Base-by-base conservation (phyloP, 2,329 filamentous ascomycete species). In the Graphilbum sp. region DNA sequence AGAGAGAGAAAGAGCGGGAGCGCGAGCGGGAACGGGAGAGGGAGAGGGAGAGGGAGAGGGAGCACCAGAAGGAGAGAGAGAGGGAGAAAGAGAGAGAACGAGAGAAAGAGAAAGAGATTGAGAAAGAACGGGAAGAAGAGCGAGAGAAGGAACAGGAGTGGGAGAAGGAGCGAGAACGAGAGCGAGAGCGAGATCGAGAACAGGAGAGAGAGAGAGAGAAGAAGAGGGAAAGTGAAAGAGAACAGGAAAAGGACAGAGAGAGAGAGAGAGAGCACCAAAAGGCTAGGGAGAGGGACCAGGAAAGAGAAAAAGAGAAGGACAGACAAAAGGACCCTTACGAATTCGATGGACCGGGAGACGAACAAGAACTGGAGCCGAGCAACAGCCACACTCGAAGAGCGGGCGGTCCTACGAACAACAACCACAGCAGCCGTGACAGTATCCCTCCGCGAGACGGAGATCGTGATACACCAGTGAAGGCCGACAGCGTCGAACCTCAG, bases 401-500 rank as follows among this genome's bases (percentile, higher is more conserved):
- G 7, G 33, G 29, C 16, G 27, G 23, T 17, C 30, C 40, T 15
- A 36, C 42, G n/a, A 52, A 50, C 43, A 51, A 55, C 41, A 49
- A 51, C 7, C 52, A 52, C 2, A 51, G 45, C 7, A 55, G 51
- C 36, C 49, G 54, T 8, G 54, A 56, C 34, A 57, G 54, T 37
- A 46, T 56, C 3, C 55, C 55, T 3, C 54, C 55, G 3, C 53
- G 54, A 11, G 48, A 52, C 34, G 57, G 56, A 31, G 62, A 65
- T 37, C 58, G 66, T 21, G 67, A 71, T 45, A 72, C 69, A 13
- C 67, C 69, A 1, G 62, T 64, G 34, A 71, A 72, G 47, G 61
- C 64, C 9, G 69, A 72, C 44, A 72, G 68, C 49, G 67, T 64
- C 24, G 67, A 72, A 51, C 69, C 69, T 2, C 66, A 66, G 29